These are phyloP conservation scores for Ophiostoma ips DNA, from an alignment of 2,329 filamentous ascomycete species.

Conservation along the genomic window DNA sequence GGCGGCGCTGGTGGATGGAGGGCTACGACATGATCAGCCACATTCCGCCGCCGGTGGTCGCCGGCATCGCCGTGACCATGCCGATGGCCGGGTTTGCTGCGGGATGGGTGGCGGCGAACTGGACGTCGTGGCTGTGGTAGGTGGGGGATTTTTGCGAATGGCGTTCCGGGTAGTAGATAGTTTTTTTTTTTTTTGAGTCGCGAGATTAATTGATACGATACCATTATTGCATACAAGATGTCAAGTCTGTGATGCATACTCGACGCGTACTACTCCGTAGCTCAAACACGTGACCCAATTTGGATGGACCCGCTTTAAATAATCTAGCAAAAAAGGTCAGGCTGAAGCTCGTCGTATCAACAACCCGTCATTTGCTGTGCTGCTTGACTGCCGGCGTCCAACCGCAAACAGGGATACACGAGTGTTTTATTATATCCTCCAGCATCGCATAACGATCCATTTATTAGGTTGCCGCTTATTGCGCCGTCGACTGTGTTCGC, in stretches of 20 bases:
- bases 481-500: too few relatives aligned
- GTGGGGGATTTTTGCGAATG: too few relatives aligned
- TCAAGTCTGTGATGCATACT: too few relatives aligned
- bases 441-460: too few relatives aligned
- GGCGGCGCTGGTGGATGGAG: constrained; percentile 13
- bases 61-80: constrained; percentile 4
- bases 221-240: too few relatives aligned
- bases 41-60: constrained; percentile 8
- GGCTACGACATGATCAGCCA: constrained; percentile 7
- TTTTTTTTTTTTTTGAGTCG: too few relatives aligned
- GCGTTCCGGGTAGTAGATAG: too few relatives aligned
- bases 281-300: neutral
- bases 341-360: neutral
- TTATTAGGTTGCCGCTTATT: too few relatives aligned
- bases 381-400: neutral
- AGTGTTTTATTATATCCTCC: too few relatives aligned
- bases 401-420: neutral
- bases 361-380: neutral
- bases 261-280: too few relatives aligned
- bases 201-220: too few relatives aligned
- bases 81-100: constrained; percentile 9
- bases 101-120: constrained; percentile 6
- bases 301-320: neutral
- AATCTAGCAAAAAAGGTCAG: neutral
- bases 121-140: neutral